Base-by-base conservation (phyloP, 495 filamentous ascomycete species). In the Filosporella fistucella region DNA sequence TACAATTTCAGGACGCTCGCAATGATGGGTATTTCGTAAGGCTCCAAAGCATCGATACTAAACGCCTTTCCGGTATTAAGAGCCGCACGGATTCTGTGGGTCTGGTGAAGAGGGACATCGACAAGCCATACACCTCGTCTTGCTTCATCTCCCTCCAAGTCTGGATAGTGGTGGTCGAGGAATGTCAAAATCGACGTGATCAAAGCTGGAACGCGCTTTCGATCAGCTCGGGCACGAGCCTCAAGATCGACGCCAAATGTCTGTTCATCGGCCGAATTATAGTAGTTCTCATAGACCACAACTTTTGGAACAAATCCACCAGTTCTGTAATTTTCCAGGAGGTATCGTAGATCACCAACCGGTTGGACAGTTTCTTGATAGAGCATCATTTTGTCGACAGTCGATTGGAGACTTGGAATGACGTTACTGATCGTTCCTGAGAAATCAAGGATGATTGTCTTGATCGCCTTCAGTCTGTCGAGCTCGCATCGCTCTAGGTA, bases 351-450 rank as follows among this genome's bases (percentile, higher is more conserved):
- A 68, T 99, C 93, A 25, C 90, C 89, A 13, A 82, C 60, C 9
- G 93, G 93, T 62, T 96, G 94, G 21, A 99, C 86, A 2, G 93
- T 97, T 71, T 99, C 93, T 68, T 99, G 94, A 63, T 94, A 97
- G 20, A 97, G 75, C 84, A 96, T 89, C 93, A 99, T 96, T 57
- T 91, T 86, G 65, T 97, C 94, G 13, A 97, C 89, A 1, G 88
- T 88, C 49, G 91, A 88, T 61, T 97, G 94, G 39, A 99, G 68
- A 57, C 85, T 93, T 13, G 93, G 94, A 57, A 99, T 97, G 56
- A 96, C 91, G 57, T 99, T 97, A 74, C 91, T 93, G 65, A 99
- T 88, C 21, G 93, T 89, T 13, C 93, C 94, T 17, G 94, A 96
- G 67, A 97, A 97, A 67, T 99, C 93, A 25, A 99, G 77, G 43